Evolutionary conservation across 2,329 filamentous ascomycete species (phyloP).

Genomic region (Penicillium sp.): DNA sequence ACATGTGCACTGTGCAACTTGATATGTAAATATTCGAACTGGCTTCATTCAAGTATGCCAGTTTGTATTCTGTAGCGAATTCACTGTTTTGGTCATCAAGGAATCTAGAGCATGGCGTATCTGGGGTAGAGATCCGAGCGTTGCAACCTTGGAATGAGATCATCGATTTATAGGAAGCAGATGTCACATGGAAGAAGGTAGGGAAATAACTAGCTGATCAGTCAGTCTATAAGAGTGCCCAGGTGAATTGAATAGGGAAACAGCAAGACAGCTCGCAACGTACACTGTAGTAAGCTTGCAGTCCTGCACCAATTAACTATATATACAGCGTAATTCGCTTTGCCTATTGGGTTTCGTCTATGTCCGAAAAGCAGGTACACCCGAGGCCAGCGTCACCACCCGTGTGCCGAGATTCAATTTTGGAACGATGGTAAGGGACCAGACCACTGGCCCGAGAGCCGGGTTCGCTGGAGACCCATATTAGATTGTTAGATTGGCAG

Average conservation of each 20-base stretch:
- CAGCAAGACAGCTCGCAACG: neutral
- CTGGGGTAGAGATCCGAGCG: neutral
- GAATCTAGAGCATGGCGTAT: neutral
- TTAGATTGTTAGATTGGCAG: neutral
- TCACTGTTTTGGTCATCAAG: neutral
- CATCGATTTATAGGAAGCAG: neutral
- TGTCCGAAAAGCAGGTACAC: neutral
- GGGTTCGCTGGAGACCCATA: neutral
- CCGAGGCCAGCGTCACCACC: too few species aligned
- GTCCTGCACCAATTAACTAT: neutral
- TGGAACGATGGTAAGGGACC: too few species aligned
- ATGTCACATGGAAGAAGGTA: neutral
- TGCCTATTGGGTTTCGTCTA: neutral
- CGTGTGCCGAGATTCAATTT: too few species aligned
- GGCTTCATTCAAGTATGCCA: conserved; percentile 18
- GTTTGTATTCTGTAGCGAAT: conserved; percentile 20
- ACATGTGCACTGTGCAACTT: conserved; percentile 11
- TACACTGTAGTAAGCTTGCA: neutral
- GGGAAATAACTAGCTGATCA: neutral
- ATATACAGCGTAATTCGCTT: neutral
- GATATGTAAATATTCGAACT: conserved; percentile 27
- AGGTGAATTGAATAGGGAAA: neutral
- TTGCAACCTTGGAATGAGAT: neutral
- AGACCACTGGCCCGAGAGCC: too few species aligned
- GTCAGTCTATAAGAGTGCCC: neutral